Evolutionary conservation across 2,329 filamentous ascomycete genomes (phyloP), one percentile per base, ranked within the genome.

Genomic region (Colletotrichum aenigma): DNA sequence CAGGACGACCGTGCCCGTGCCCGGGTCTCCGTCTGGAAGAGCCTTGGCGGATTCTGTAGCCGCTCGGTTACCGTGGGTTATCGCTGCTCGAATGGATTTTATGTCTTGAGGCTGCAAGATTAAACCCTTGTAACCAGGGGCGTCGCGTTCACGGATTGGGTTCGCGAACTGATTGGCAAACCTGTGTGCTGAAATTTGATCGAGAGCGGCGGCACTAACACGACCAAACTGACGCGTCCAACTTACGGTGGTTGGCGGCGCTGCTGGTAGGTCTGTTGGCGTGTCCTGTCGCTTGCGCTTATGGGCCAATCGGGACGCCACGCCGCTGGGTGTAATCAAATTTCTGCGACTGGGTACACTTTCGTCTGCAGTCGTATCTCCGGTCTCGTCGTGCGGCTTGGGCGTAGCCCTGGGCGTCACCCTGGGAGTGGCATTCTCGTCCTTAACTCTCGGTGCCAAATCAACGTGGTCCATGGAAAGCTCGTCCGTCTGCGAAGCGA

Each of bases 91-190:
- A 79, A 96, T 95, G 4, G 91, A 93, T 78, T 95, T 96, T 64
- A 96, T 90, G 81, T 96, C 94, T 81, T 95, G 93, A 1, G 94
- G 93, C 65, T 93, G 92, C 70, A 94, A 89, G 55, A 96, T 93
- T 68, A 96, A 90, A 77, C 92, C 91, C 76, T 90, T 91, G 81
- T 96, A 96, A 7, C 94, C 94, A 1, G 94, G 94, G 0, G 94
- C 94, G 79, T 95, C 93, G 48, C 91, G 91, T 78, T 95, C 93
- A 13, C 94, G 93, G 65, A 96, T 89, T 3, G 93, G 93, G 70
- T 93, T 93, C 32, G 93, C 93, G 81, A 96, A 96, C 84, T 95
- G 95, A 78, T 94, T 95, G 61, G 94, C 94, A 79, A 94, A 91
- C 38, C 94, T 93, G 82, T 96, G 94, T 69, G 92, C 94, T 28